Conservation (phyloP, 2,329 filamentous ascomycete genomes). For the Epicoccum sorghinum region DNA sequence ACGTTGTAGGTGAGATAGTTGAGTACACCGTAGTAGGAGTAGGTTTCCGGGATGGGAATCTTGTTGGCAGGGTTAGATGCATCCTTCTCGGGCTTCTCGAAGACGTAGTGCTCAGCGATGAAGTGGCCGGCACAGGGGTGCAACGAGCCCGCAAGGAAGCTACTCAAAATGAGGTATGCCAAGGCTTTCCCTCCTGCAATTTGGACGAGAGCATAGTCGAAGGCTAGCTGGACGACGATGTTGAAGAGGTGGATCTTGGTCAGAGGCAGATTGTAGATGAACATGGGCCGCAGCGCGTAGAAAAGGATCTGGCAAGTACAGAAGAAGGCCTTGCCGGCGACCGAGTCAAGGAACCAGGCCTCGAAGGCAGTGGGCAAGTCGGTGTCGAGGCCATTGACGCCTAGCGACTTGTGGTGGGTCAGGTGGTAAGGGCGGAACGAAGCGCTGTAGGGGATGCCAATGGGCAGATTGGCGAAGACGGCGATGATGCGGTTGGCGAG, state of each 20-base stretch:
- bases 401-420: conserved; percentile 98
- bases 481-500: conserved; percentile 83
- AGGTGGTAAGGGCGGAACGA: conserved; percentile 98
- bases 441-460: conserved; percentile 93
- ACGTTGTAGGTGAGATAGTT: conserved; percentile 97
- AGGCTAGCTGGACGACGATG: conserved; percentile 74
- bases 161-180: conserved; percentile 84
- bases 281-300: conserved; percentile 95
- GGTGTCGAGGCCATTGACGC: conserved; percentile 93
- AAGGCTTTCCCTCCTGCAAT: conserved; percentile 68
- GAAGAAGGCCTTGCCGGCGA: conserved; percentile 97
- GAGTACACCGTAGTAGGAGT: conserved; percentile 92
- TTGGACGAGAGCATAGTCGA: conserved; percentile 74
- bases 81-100: conserved; percentile 57
- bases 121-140: conserved; percentile 97
- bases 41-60: conserved; percentile 81
- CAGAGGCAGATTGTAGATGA: conserved; percentile 87
- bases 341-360: conserved; percentile 89
- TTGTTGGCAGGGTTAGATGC: conserved; percentile 60
- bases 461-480: conserved; percentile 93
- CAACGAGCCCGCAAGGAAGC: conserved; percentile 90
- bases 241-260: conserved; percentile 86
- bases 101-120: conserved; percentile 86
- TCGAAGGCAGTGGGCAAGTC: conserved; percentile 93
- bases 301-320: conserved; percentile 99